Percentiles rank a stretch among this genome's conserved stretches.
Evolutionary conservation across 805 yeast genomes (phyloP).

Genomic region (Pichia deserticola): DNA sequence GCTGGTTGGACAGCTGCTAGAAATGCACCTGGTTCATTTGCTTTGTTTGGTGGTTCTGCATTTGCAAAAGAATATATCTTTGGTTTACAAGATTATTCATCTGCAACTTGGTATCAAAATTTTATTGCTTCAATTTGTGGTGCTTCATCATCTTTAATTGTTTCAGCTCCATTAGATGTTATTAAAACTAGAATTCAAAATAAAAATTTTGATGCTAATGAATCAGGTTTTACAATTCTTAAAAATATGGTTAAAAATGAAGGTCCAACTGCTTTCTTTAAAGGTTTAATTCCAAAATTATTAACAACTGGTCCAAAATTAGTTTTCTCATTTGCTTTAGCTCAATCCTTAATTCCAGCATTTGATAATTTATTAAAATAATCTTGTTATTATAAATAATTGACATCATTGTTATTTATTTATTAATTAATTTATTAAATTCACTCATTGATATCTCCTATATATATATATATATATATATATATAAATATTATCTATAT

Average conservation of each 20-base stretch:
- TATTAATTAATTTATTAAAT: no score
- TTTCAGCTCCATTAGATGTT: conserved; percentile 95
- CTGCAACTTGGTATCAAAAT: conserved; percentile 94
- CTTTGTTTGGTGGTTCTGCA: conserved; percentile 96
- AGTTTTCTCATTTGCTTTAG: conserved; percentile 96
- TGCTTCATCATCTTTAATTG: conserved; percentile 93
- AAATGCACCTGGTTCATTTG: conserved; percentile 98
- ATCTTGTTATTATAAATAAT: no score
- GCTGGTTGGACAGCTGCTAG: conserved; percentile 99
- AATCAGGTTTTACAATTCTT: conserved; percentile 85
- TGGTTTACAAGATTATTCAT: conserved; percentile 75
- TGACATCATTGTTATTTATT: no score
- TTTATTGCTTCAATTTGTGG: conserved; percentile 92
- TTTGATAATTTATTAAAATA: conserved; percentile 60
- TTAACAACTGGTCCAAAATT: conserved; percentile 97
- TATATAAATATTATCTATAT: no score
- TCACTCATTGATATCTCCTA: background rate
- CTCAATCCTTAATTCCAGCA: conserved; percentile 94
- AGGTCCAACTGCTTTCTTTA: conserved; percentile 85
- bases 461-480: no score
- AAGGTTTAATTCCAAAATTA: conserved; percentile 93
- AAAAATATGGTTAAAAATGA: conserved; percentile 90
- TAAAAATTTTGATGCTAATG: conserved; percentile 91
- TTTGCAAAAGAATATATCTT: conserved; percentile 95
- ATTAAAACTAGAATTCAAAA: conserved; percentile 98